Evolutionary conservation across 805 yeast genomes (phyloP), one percentile per base, ranked within the genome.

Genomic region (Saturnispora hagleri): DNA sequence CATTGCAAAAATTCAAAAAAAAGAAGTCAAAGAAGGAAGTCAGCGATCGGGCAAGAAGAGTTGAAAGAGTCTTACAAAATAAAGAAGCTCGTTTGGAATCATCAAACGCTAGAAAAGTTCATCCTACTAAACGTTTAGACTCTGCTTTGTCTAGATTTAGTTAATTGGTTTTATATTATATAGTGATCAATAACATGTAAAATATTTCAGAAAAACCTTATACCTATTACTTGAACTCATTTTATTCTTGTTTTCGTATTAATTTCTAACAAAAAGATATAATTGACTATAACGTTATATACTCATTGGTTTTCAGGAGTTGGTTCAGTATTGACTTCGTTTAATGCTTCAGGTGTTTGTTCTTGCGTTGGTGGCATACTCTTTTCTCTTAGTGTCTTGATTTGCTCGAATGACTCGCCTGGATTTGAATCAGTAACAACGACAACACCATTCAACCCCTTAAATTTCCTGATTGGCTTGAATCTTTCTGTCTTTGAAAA

Each of bases 21-120:
- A 90, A 87, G 77, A 86, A 84, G 75, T 81, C 83, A 51, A 81
- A 79, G 65, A 89, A 89, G 63, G 90, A 89, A 44, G 80, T 90
- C 55, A 95, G 89, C 65, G 88, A 89, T 66, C 82, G 97, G 61
- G 84, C 83, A 60, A 62, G 84, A 64, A 80, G 95, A 57, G 74
- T 87, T 12, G 90, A 90, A 64, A 77, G 76, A 51, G 86, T 86
- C 58, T 72, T 88, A 64, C 77, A 77, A 63, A 76, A 74, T 59
- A 97, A 91, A 68, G 86, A 77, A 68, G 63, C 65, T 34, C 70
- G 73, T 60, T 66, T 68, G 47, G 68, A 68, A 35, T 66, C 69
- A 7, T 17, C 42, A 4, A 75, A 71, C 12, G 76, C 76, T 31
- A 76, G 79, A 52, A 78, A 77, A 55, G 84, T 43, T 12, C 51